Evolutionary conservation across 768 basidiomycete genomes (phyloP).

Genomic region (Tricholoma hemisulphureum): DNA sequence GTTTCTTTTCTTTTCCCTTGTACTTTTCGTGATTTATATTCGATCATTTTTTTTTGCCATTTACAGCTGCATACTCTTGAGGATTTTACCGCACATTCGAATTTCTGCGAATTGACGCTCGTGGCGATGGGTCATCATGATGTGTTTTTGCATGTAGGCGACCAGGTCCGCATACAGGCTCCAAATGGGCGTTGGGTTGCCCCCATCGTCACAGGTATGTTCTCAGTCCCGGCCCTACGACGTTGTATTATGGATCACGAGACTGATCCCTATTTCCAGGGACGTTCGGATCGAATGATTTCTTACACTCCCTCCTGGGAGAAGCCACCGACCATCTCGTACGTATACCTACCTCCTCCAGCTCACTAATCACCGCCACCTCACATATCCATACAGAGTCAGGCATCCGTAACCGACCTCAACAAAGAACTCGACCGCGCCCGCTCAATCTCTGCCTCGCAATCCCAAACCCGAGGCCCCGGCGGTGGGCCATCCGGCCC

Average conservation of each 20-base stretch:
- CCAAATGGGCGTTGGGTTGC: conserved; percentile 75
- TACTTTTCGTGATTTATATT: not conserved
- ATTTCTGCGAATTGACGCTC: conserved; percentile 85
- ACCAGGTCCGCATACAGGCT: conserved; percentile 69
- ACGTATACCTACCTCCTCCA: conserved; percentile 18
- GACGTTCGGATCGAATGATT: conserved; percentile 77
- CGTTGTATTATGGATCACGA: not conserved
- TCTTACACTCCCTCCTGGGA: conserved; percentile 73
- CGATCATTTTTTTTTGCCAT: no score
- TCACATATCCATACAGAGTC: conserved; percentile 31
- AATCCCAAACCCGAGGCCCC: conserved; percentile 14
- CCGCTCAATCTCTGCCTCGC: not conserved
- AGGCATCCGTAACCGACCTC: conserved; percentile 82
- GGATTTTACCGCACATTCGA: conserved; percentile 87
- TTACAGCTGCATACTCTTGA: conserved; percentile 81
- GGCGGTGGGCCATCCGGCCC: conserved; percentile 36
- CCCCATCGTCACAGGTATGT: conserved; percentile 73
- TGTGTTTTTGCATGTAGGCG: conserved; percentile 87
- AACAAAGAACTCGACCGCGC: conserved; percentile 64
- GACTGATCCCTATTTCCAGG: conserved; percentile 42
- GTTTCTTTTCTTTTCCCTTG: conserved; percentile 9
- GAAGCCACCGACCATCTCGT: conserved; percentile 67
- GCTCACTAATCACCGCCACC: not conserved
- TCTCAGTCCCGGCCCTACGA: not conserved
- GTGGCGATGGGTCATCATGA: conserved; percentile 69